Evolutionary conservation across 2,329 filamentous ascomycete genomes (phyloP).

Genomic region (Alternaria angustiovoidea): DNA sequence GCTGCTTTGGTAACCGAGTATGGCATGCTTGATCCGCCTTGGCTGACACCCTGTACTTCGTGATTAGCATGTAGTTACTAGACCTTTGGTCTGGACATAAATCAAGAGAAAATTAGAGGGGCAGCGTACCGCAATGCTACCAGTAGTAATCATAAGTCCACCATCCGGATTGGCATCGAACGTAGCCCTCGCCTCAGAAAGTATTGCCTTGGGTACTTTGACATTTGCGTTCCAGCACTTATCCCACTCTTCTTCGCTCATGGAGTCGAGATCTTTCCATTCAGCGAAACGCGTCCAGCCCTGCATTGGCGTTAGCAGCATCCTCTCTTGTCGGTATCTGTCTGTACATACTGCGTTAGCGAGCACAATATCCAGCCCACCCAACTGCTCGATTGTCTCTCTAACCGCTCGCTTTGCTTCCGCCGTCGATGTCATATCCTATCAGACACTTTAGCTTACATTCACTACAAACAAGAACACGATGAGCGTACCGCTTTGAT

Average conservation of each 20-base stretch:
- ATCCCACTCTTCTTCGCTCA: conserved; percentile 70
- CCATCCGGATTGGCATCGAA: conserved; percentile 70
- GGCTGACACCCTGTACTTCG: conserved; percentile 54
- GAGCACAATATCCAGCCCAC: conserved; percentile 77
- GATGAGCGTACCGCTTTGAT: conserved; percentile 65
- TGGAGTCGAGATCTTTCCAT: conserved; percentile 66
- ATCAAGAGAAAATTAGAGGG: not conserved
- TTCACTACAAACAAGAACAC: not conserved
- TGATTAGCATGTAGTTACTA: not conserved
- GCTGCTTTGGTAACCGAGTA: conserved; percentile 84
- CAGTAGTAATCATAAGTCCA: conserved; percentile 69
- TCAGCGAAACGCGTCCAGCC: conserved; percentile 69
- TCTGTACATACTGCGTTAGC: conserved; percentile 69
- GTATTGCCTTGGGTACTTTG: conserved; percentile 57
- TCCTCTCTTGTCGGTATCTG: not conserved
- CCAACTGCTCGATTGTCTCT: conserved; percentile 67
- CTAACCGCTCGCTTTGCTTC: conserved; percentile 69
- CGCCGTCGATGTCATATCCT: conserved; percentile 68
- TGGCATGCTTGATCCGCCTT: conserved; percentile 68
- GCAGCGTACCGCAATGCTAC: conserved; percentile 64
- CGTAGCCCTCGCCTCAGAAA: conserved; percentile 65
- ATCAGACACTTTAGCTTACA: not conserved
- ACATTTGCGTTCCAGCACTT: conserved; percentile 72
- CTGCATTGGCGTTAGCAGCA: conserved; percentile 37
- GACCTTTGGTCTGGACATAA: not conserved